A percentile compares a stretch with the other conserved stretches of the same genome.
phyloP scores from a whole-genome alignment of 2,329 filamentous ascomycete species.

The Nemania diffusa region DNA sequence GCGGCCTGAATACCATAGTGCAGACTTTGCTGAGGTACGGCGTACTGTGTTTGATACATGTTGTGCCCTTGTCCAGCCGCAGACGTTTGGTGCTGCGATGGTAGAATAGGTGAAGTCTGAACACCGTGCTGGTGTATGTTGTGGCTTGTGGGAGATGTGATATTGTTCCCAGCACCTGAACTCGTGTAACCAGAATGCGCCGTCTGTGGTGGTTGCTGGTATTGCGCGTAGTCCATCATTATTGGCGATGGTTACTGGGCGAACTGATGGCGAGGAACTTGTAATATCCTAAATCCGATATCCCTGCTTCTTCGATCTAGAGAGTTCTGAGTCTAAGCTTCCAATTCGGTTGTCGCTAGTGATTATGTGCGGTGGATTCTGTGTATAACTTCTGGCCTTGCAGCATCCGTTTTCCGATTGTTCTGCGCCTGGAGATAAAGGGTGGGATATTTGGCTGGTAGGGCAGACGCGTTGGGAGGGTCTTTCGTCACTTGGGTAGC shows the following conservation, averaged over 20 bases:
- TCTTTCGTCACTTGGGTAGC: conserved; percentile 58
- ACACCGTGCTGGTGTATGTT: conserved; percentile 73
- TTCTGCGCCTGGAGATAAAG: conserved; percentile 48
- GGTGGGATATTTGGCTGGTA: conserved; percentile 56
- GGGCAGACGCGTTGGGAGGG: conserved; percentile 57
- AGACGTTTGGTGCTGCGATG: conserved; percentile 78
- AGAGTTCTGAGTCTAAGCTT: conserved; percentile 30
- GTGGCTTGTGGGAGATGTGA: conserved; percentile 78
- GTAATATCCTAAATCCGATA: conserved; percentile 45
- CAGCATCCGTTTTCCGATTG: conserved; percentile 41
- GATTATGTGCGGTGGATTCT: conserved; percentile 35
- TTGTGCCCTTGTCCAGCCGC: conserved; percentile 73
- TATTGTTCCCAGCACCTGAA: conserved; percentile 65
- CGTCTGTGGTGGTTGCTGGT: conserved; percentile 75
- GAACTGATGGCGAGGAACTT: conserved; percentile 45
- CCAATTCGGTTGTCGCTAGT: conserved; percentile 32
- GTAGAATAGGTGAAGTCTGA: conserved; percentile 82
- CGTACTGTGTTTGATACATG: conserved; percentile 84
- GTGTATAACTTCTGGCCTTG: conserved; percentile 42
- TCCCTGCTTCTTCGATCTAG: conserved; percentile 46
- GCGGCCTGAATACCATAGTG: conserved; percentile 90
- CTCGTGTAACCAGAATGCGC: conserved; percentile 73
- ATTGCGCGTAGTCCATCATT: conserved; percentile 81
- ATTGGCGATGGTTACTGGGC: conserved; percentile 48
- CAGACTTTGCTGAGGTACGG: conserved; percentile 78